Evolutionary conservation across 805 yeast species (phyloP), one percentile per base, ranked within the genome.

Genomic region (Ogataea philodendri): DNA sequence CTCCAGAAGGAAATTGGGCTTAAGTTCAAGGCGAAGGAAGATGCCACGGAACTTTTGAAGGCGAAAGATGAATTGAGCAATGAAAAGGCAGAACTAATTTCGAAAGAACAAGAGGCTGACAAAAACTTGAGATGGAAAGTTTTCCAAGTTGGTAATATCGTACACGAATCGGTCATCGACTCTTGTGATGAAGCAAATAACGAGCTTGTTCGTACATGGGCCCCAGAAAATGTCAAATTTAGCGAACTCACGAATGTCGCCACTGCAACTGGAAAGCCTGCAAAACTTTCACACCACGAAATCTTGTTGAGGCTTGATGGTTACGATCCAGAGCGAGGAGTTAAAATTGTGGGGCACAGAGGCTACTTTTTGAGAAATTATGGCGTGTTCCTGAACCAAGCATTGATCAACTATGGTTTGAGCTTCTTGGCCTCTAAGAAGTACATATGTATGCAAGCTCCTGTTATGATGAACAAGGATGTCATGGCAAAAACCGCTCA

Each of bases 401-500:
- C 98, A 27, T 73, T 93, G 63, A 93, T 93, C 65, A 93, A 89
- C 76, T 90, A 89, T 60, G 98, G 98, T 52, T 76, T 93, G 60
- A 72, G 74, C 42, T 89, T 87, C 67, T 75, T 93, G 62, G 76
- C 85, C 46, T 20, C 39, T 13, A 77, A 81, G 52, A 88, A 81
- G 33, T 93, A 87, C 72, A 71, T 72, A 37, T 95, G 97, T 46
- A 73, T 93, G 65, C 98, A 93, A 72, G 95, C 98, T 10, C 98
- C 98, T 40, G 96, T 90, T 28, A 93, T 93, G 98, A 87, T 93
- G 96, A 93, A 93, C 79, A 93, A 93, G 69, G 97, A 93, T 41
- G 95, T 88, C 39, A 93, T 93, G 98, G 97, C 97, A 52, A 89
- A 86, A 69, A 93, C 98, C 51, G 98, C 98, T 7, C 98, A 93